Percentiles rank a stretch among this genome's conserved stretches.
Conservation (phyloP, 2,329 filamentous ascomycete species). For the Xylariaceae sp. region DNA sequence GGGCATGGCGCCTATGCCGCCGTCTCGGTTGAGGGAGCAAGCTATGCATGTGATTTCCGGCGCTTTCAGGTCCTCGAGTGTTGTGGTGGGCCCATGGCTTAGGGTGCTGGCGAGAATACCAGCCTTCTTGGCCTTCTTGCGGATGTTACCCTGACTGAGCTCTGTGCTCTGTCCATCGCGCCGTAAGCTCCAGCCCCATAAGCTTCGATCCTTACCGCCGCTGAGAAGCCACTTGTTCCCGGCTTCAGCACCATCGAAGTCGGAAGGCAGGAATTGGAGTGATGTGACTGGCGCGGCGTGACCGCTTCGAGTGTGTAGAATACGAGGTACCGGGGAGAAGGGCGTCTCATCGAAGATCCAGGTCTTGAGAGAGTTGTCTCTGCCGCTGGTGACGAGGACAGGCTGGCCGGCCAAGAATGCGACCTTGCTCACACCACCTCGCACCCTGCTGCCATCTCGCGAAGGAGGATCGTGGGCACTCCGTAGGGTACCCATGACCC, state of each 20-base stretch:
- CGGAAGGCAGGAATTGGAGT: slow-evolving; percentile 77
- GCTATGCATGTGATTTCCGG: slow-evolving; percentile 89
- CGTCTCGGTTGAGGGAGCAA: slow-evolving; percentile 87
- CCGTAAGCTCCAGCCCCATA: slow-evolving; percentile 95
- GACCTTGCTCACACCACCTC: slow-evolving; percentile 76
- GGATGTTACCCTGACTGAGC: slow-evolving; percentile 82
- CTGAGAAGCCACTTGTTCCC: slow-evolving; percentile 93
- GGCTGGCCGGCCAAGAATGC: slow-evolving; percentile 88
- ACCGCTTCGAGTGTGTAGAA: slow-evolving; percentile 79
- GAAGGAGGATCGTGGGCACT: slow-evolving; percentile 79
- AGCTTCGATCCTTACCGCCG: slow-evolving; percentile 78
- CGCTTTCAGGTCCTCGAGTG: slow-evolving; percentile 74
- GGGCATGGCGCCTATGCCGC: slow-evolving; percentile 80
- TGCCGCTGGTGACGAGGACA: slow-evolving; percentile 81
- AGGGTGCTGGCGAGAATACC: slow-evolving; percentile 61
- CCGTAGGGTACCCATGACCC: slow-evolving; percentile 78
- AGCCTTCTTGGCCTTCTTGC: slow-evolving; percentile 82
- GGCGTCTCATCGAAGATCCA: slow-evolving; percentile 96
- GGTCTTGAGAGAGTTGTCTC: slow-evolving; percentile 89
- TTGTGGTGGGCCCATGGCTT: slow-evolving; percentile 55
- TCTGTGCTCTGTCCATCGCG: slow-evolving; percentile 92
- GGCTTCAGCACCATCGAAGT: slow-evolving; percentile 83
- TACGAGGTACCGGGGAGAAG: slow-evolving; percentile 79
- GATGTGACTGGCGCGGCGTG: slow-evolving; percentile 82
- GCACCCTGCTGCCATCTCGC: slow-evolving; percentile 46